phyloP scores from a whole-genome alignment of 1,284 basidiomycete species.

The Meira miltonrushii region DNA sequence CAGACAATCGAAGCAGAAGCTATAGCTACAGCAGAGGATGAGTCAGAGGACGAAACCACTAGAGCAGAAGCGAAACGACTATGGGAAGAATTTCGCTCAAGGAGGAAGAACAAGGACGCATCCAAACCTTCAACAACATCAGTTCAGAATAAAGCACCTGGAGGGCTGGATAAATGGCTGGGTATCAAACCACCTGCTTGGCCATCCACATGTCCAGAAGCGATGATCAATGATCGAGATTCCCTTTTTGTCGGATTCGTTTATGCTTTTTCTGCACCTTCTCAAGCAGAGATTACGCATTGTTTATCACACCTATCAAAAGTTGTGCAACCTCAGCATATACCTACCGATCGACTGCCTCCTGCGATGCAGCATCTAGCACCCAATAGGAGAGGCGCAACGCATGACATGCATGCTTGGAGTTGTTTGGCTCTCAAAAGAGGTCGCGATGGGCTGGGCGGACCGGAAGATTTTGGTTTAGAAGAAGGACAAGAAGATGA shows the following conservation, averaged over 20 bases:
- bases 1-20: conserved; percentile 6
- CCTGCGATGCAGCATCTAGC: conserved; percentile 33
- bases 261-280: conserved; percentile 32
- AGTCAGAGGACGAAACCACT: conserved; percentile 8
- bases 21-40: conserved; percentile 5
- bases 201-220: conserved; percentile 30
- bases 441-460: conserved; percentile 33
- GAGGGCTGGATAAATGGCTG: conserved; percentile 29
- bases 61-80: conserved; percentile 4
- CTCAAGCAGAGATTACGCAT: conserved; percentile 22
- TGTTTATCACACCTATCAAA: conserved; percentile 39
- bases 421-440: conserved; percentile 41
- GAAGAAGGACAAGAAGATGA: conserved; percentile 47
- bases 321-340: conserved; percentile 37
- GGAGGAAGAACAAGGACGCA: conserved; percentile 6
- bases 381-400: conserved; percentile 28
- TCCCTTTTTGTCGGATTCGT: conserved; percentile 49
- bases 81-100: conserved; percentile 4
- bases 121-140: background rate
- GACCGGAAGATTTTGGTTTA: conserved; percentile 44
- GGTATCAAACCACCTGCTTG: conserved; percentile 27
- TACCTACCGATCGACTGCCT: conserved; percentile 32
- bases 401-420: conserved; percentile 49
- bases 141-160: background rate
- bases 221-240: conserved; percentile 43